These are phyloP conservation scores for Pholiota adiposa DNA, from an alignment of 1,284 basidiomycete species.

Conservation along the genomic window DNA sequence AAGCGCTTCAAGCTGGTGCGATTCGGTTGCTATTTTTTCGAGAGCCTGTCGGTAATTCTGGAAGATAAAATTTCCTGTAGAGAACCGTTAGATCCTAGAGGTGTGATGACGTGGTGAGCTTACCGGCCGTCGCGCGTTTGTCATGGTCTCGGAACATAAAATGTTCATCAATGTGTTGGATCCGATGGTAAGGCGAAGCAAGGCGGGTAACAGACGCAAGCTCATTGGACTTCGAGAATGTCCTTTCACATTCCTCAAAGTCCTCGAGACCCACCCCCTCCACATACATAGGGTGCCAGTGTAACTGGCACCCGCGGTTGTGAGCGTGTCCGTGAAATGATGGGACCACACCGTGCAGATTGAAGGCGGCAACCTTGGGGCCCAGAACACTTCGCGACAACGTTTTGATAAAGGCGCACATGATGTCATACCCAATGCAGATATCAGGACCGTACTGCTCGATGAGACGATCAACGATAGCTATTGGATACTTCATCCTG, in stretches of 20 bases:
- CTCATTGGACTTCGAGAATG: background rate
- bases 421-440: constrained; percentile 16
- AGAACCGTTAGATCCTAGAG: no score
- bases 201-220: background rate
- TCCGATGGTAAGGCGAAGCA: constrained; percentile 3
- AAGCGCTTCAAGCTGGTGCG: background rate
- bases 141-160: constrained; percentile 8
- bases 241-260: constrained; percentile 33
- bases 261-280: constrained; percentile 36
- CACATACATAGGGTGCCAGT: constrained; percentile 34
- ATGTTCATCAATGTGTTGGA: constrained; percentile 12
- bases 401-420: constrained; percentile 13
- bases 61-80: constrained; percentile 7
- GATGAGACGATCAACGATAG: background rate
- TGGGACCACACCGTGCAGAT: constrained; percentile 18
- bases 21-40: constrained; percentile 2
- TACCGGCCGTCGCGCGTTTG: constrained; percentile 11
- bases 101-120: background rate
- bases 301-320: constrained; percentile 35
- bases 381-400: background rate
- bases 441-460: constrained; percentile 2
- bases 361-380: background rate
- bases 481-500: constrained; percentile 17
- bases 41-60: constrained; percentile 9
- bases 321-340: constrained; percentile 41